Conservation (phyloP, 2,329 filamentous ascomycete species). For the Clarireedia sp. region DNA sequence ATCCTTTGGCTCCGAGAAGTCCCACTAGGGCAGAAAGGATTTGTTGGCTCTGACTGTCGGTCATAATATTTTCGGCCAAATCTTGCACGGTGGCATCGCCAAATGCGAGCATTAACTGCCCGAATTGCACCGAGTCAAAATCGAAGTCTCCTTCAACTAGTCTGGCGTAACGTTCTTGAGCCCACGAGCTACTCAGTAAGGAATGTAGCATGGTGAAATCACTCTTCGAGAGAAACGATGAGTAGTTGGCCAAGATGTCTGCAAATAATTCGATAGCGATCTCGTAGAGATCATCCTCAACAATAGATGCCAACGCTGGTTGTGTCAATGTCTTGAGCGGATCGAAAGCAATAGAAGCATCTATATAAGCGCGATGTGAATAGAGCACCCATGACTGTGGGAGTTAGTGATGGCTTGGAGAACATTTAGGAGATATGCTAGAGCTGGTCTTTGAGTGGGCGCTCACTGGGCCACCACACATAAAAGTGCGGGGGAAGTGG, state of each 20-base stretch:
- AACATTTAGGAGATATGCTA: background rate
- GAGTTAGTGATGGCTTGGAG: conserved; percentile 8
- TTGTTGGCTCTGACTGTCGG: conserved; percentile 39
- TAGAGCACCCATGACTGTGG: conserved; percentile 65
- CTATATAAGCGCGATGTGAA: conserved; percentile 55
- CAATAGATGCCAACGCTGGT: conserved; percentile 52
- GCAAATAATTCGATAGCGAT: conserved; percentile 55
- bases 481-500: no score
- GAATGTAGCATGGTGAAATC: conserved; percentile 50
- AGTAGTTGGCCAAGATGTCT: conserved; percentile 58
- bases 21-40: conserved; percentile 54
- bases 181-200: conserved; percentile 55
- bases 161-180: conserved; percentile 44
- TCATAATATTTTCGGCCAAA: conserved; percentile 45
- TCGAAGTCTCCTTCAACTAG: conserved; percentile 54
- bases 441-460: background rate
- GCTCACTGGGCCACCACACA: no score
- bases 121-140: conserved; percentile 57
- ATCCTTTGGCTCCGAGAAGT: conserved; percentile 57
- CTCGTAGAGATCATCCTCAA: conserved; percentile 50
- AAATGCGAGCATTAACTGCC: conserved; percentile 59
- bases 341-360: conserved; percentile 48
- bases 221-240: conserved; percentile 49
- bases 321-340: conserved; percentile 53
- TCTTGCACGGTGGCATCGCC: conserved; percentile 57